Evolutionary conservation across 2,329 filamentous ascomycete genomes (phyloP).

Genomic region (Penicillium concentricum): DNA sequence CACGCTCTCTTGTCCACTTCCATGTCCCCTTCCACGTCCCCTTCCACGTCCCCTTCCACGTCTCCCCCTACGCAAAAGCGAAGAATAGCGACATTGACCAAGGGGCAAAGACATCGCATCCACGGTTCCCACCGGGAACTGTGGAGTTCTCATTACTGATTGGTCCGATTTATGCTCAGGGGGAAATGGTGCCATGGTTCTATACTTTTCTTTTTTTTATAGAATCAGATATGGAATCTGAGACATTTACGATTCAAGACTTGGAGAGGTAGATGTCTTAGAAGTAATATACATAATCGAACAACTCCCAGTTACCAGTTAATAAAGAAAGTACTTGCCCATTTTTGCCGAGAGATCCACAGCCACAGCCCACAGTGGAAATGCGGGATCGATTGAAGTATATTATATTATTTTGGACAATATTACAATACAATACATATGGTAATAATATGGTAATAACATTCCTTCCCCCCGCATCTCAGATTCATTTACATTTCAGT

Average conservation of each 20-base stretch:
- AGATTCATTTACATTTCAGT: slow-evolving; percentile 6
- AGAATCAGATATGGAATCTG: no score
- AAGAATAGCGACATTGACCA: neutral
- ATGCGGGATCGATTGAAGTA: no score
- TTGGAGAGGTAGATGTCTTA: no score
- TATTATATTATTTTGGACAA: no score
- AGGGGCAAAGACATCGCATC: slow-evolving; percentile 1
- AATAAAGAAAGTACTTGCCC: no score
- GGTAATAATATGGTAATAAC: no score
- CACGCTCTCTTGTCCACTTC: neutral
- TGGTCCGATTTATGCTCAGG: slow-evolving; percentile 17
- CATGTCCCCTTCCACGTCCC: neutral
- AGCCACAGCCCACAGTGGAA: no score
- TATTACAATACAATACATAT: neutral
- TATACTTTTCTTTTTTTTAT: neutral
- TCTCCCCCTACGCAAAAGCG: neutral
- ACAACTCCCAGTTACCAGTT: no score
- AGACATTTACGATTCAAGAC: no score
- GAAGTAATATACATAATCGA: no score
- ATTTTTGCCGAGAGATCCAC: no score
- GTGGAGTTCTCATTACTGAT: slow-evolving; percentile 8
- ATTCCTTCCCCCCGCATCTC: neutral
- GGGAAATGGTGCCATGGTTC: slow-evolving; percentile 7
- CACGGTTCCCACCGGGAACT: slow-evolving; percentile 16
- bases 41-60: neutral